Conservation (phyloP, 78 protist species). For the Dictyostelium brefeldianum region DNA sequence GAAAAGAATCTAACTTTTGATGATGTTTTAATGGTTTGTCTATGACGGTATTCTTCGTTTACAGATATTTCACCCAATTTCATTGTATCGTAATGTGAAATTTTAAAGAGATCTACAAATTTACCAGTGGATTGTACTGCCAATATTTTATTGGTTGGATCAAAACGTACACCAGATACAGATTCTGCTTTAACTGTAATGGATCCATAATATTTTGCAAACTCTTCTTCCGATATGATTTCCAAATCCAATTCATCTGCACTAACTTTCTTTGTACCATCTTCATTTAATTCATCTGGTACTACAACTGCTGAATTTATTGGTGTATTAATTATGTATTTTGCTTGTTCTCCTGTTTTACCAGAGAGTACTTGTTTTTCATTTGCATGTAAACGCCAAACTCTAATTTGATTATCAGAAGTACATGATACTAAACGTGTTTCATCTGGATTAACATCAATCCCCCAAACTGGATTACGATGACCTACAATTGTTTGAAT, state of each 20-base stretch:
- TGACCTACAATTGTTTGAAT: constrained; percentile 92
- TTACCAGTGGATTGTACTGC: constrained; percentile 36
- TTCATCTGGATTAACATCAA: constrained; percentile 71
- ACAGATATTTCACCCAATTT: constrained; percentile 18
- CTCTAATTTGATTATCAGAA: constrained; percentile 30
- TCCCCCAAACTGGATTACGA: constrained; percentile 88
- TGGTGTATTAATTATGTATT: constrained; percentile 37
- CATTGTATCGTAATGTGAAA: constrained; percentile 12
- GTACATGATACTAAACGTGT: constrained; percentile 53
- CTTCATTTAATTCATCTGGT: background rate
- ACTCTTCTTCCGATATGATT: constrained; percentile 7
- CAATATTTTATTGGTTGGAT: constrained; percentile 51
- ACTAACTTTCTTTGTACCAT: background rate
- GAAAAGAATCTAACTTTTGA: constrained; percentile 62
- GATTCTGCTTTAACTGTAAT: constrained; percentile 53
- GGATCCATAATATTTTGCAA: constrained; percentile 69
- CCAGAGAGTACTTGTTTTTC: background rate
- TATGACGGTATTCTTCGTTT: constrained; percentile 39
- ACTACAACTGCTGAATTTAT: constrained; percentile 13
- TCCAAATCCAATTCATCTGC: background rate
- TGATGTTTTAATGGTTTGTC: constrained; percentile 54
- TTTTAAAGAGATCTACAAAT: constrained; percentile 51
- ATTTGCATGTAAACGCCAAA: constrained; percentile 46
- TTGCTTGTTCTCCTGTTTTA: background rate
- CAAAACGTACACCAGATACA: constrained; percentile 29